These are phyloP conservation scores for Apiotrichum veenhuisii DNA, from an alignment of 1,284 basidiomycete genomes.

Conservation along the genomic window DNA sequence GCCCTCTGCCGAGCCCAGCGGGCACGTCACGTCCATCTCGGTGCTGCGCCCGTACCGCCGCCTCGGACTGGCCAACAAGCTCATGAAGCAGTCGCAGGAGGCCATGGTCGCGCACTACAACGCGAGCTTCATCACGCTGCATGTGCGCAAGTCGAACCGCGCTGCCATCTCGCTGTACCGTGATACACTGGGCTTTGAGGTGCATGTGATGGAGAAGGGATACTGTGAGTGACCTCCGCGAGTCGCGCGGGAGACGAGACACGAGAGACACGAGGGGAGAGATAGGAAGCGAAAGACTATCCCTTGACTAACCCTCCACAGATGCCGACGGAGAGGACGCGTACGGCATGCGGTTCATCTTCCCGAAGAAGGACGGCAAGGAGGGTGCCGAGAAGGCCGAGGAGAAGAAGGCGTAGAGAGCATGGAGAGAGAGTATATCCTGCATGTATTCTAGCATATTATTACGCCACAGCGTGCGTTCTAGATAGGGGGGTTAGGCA, in stretches of 20 bases:
- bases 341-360: conserved; percentile 72
- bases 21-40: conserved; percentile 88
- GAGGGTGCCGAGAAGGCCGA: neutral
- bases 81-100: conserved; percentile 82
- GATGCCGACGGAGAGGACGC: conserved; percentile 92
- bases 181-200: conserved; percentile 75
- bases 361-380: conserved; percentile 25
- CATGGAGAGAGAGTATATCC: conserved; percentile 2
- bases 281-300: no score
- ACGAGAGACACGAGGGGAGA: neutral
- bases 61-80: conserved; percentile 76
- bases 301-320: no score
- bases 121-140: conserved; percentile 72
- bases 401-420: neutral
- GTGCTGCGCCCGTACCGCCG: conserved; percentile 79
- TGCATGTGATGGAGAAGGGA: conserved; percentile 68
- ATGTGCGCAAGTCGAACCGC: conserved; percentile 81
- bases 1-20: conserved; percentile 59
- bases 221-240: conserved; percentile 64
- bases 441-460: conserved; percentile 19
- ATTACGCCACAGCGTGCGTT: conserved; percentile 5
- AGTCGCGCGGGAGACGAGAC: neutral
- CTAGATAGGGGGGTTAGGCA: conserved; percentile 20
- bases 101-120: conserved; percentile 80
- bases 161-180: conserved; percentile 78